Conservation (phyloP, 768 basidiomycete species). For the Lepiota subincarnata region DNA sequence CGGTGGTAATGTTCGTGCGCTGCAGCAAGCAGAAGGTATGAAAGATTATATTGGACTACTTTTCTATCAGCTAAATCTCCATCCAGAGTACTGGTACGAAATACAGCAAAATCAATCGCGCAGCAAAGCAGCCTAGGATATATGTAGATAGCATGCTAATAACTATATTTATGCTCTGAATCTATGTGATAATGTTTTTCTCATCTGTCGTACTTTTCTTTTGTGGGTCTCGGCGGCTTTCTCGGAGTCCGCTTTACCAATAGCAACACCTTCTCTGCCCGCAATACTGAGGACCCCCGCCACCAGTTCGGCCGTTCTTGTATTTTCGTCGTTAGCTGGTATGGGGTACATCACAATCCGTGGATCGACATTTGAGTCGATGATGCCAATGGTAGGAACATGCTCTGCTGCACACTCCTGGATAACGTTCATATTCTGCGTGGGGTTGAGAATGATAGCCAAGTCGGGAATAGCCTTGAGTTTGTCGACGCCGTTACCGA, state of each 20-base stretch:
- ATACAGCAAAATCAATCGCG: slow-evolving; percentile 46
- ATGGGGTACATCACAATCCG: slow-evolving; percentile 97
- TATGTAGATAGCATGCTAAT: slow-evolving; percentile 16
- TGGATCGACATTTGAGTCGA: slow-evolving; percentile 95
- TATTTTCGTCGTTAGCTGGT: slow-evolving; percentile 95
- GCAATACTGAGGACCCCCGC: slow-evolving; percentile 89
- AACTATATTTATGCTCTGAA: slow-evolving; percentile 15
- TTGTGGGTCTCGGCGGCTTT: slow-evolving; percentile 26
- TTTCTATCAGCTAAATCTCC: slow-evolving; percentile 15
- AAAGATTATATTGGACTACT: background rate
- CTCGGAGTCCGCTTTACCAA: slow-evolving; percentile 29
- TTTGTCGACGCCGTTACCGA: slow-evolving; percentile 51
- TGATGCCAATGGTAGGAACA: slow-evolving; percentile 90
- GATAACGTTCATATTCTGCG: slow-evolving; percentile 79
- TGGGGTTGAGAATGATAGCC: slow-evolving; percentile 87
- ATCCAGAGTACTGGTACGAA: slow-evolving; percentile 65
- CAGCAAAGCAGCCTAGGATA: slow-evolving; percentile 20
- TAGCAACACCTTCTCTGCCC: slow-evolving; percentile 64
- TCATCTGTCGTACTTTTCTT: slow-evolving; percentile 21
- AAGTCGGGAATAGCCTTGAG: slow-evolving; percentile 77
- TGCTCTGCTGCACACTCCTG: slow-evolving; percentile 87
- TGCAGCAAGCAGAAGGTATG: slow-evolving; percentile 84
- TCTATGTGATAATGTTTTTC: slow-evolving; percentile 12
- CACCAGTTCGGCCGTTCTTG: slow-evolving; percentile 86
- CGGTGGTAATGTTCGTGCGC: slow-evolving; percentile 76